Percentiles rank a stretch among this genome's conserved stretches.
Conservation (phyloP, 352 stramenopile species). For the Pythium aphanidermatum region DNA sequence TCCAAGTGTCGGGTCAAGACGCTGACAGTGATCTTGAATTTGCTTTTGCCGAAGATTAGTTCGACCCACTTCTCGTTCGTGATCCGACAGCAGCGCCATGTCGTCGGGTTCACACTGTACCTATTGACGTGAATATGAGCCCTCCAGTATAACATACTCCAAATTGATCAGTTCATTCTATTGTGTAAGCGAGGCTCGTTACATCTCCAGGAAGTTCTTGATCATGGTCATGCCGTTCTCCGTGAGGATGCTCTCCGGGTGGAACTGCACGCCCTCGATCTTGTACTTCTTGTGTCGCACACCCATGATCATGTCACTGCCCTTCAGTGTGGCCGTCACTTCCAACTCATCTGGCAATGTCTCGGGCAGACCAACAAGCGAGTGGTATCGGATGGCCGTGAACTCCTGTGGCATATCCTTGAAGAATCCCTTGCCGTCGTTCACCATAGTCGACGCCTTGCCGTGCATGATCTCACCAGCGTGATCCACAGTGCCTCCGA, state of each 20-base stretch:
- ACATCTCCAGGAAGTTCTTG: constrained; percentile 87
- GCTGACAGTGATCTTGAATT: constrained; percentile 61
- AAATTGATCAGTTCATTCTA: no score
- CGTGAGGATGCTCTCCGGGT: constrained; percentile 85
- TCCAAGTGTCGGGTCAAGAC: constrained; percentile 4
- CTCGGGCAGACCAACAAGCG: constrained; percentile 74
- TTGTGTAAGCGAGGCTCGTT: no score
- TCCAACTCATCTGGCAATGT: constrained; percentile 72
- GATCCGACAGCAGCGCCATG: no score
- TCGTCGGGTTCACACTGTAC: no score
- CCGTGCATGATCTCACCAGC: constrained; percentile 86
- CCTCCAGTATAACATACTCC: no score
- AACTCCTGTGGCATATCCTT: constrained; percentile 75
- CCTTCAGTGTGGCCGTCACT: constrained; percentile 79
- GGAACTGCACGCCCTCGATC: constrained; percentile 86
- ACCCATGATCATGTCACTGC: constrained; percentile 86
- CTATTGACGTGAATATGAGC: no score
- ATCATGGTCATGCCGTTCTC: constrained; percentile 79
- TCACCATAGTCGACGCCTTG: constrained; percentile 79
- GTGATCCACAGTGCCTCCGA: constrained; percentile 78
- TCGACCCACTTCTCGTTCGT: background rate
- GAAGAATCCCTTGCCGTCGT: constrained; percentile 84
- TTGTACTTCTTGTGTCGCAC: constrained; percentile 84
- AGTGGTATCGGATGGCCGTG: constrained; percentile 85
- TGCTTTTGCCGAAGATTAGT: constrained; percentile 67